phyloP scores from a whole-genome alignment of 352 stramenopile genomes.

The Saprolegnia diclina region DNA sequence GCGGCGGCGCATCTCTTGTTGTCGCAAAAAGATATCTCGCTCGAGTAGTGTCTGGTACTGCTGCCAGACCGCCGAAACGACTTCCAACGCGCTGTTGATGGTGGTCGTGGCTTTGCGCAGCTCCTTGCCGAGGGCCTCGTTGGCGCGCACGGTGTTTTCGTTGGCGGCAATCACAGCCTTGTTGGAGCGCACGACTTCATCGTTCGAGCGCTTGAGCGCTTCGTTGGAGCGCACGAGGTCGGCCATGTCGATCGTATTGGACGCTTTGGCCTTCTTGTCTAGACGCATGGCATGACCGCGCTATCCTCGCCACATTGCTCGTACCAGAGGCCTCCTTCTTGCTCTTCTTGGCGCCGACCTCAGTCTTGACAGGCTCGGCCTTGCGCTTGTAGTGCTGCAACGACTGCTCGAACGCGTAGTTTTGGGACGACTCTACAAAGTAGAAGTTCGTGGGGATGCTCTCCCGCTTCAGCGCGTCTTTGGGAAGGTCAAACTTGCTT shows the following conservation, averaged over 20 bases:
- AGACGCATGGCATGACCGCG: neutral
- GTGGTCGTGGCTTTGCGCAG: neutral
- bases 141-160: neutral
- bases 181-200: neutral
- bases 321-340: neutral
- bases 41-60: neutral
- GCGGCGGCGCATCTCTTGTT: constrained; percentile 2
- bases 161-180: neutral
- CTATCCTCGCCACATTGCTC: neutral
- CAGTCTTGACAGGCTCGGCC: neutral
- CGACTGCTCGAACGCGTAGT: neutral
- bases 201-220: neutral
- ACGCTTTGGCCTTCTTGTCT: neutral
- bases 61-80: neutral
- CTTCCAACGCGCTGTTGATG: neutral
- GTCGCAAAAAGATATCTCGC: neutral
- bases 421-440: constrained; percentile 10
- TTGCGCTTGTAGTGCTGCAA: neutral
- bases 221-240: neutral
- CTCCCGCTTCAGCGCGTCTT: constrained; percentile 2
- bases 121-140: neutral
- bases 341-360: neutral
- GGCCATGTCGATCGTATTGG: neutral
- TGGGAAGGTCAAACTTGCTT: constrained; percentile 18
- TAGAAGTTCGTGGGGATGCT: constrained; percentile 15